These are phyloP conservation scores for Closterium sp. DNA, from an alignment of 139 green algal species.

Conservation along the genomic window DNA sequence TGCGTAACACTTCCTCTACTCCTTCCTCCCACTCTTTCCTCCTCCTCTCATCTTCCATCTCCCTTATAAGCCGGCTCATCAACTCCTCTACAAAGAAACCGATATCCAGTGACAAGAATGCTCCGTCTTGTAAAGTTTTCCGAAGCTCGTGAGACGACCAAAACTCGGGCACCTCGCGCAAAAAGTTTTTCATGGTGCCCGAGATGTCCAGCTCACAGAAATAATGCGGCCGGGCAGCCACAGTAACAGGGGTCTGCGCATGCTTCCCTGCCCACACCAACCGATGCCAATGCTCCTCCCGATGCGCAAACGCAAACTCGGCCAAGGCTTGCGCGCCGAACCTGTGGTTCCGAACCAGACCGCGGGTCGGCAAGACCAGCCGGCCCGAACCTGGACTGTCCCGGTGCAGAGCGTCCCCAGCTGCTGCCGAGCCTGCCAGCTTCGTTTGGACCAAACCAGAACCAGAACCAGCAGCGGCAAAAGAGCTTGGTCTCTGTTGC, in stretches of 20 bases:
- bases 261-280: conserved; percentile 74
- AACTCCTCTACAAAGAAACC: conserved; percentile 27
- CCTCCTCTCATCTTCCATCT: neutral
- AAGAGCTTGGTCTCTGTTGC: neutral
- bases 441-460: neutral
- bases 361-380: neutral
- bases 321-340: conserved; percentile 64
- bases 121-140: neutral
- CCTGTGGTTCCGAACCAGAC: neutral
- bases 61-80: neutral
- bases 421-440: neutral
- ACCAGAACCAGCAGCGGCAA: neutral
- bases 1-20: neutral
- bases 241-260: conserved; percentile 68
- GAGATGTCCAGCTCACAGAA: conserved; percentile 70
- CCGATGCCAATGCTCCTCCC: conserved; percentile 56
- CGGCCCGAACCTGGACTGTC: neutral
- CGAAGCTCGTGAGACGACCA: conserved; percentile 20
- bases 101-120: conserved; percentile 4
- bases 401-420: neutral
- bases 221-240: conserved; percentile 73
- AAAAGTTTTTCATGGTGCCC: conserved; percentile 26
- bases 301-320: conserved; percentile 60
- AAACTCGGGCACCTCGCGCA: conserved; percentile 7
- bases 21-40: neutral